These are phyloP conservation scores for Malbranchea cinnamomea DNA, from an alignment of 2,329 filamentous ascomycete species.

Conservation along the genomic window DNA sequence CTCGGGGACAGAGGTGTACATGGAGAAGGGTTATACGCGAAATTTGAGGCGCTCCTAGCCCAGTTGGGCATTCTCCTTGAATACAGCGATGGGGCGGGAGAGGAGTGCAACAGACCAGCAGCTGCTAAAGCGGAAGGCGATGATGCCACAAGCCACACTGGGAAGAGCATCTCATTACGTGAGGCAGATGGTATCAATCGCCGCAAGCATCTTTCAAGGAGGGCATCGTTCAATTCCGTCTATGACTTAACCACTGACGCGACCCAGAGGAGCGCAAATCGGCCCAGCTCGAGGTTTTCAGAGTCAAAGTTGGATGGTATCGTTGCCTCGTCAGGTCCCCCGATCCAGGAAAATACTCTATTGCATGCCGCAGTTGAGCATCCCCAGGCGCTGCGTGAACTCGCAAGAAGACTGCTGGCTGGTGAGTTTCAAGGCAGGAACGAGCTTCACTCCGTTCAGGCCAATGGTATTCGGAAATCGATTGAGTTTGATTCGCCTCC, in stretches of 20 bases:
- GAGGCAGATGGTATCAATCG: constrained; percentile 4
- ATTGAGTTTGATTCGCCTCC: no score
- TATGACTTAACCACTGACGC: constrained; percentile 39
- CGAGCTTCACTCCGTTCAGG: no score
- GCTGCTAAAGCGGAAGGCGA: constrained; percentile 10
- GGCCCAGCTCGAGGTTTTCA: constrained; percentile 29
- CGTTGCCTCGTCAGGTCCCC: no score
- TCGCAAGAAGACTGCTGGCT: no score
- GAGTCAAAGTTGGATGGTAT: constrained; percentile 29
- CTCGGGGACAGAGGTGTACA: constrained; percentile 48
- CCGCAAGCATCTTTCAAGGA: constrained; percentile 20
- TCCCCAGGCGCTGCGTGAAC: no score
- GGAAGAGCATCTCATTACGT: background rate
- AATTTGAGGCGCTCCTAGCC: constrained; percentile 53
- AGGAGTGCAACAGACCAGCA: constrained; percentile 22
- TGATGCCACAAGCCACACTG: background rate
- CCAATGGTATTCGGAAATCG: no score
- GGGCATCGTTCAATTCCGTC: constrained; percentile 40
- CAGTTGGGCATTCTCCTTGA: constrained; percentile 60
- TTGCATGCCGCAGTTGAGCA: no score
- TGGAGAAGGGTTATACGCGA: constrained; percentile 47
- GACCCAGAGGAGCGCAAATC: constrained; percentile 27
- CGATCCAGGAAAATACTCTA: no score
- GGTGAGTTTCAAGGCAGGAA: no score
- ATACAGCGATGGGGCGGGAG: constrained; percentile 36